Evolutionary conservation across 2,329 filamentous ascomycete genomes (phyloP), one percentile per base, ranked within the genome.

Genomic region (Escovopsis weberi): DNA sequence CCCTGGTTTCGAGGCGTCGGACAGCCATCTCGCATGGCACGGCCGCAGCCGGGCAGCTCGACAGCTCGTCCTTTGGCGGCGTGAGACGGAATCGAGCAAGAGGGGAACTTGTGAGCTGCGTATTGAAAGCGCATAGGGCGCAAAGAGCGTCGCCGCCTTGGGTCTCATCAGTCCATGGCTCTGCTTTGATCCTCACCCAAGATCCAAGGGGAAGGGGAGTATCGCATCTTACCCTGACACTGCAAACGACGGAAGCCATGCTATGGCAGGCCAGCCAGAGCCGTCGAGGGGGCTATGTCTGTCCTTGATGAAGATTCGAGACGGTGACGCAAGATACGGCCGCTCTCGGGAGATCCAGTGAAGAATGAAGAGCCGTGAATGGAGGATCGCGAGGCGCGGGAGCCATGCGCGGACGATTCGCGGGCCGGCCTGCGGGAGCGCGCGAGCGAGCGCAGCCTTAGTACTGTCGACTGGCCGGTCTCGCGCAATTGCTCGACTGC

Each of bases 81-180:
- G 23, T 6, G 28, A 32, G 7, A 45, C 30, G 1, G 42, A 35
- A 19, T 37, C 26, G 39, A 42, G 33, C 34, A 43, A 39, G 39
- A 43, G 37, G 42, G 50, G 26, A 37, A 45, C 12, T 40, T 39
- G 50, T 43, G 38, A 35, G 26, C 40, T 43, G 43, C 48, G 51
- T 26, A 55, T 44, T 41, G 47, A 43, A 42, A 53, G 42, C 23
- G 51, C 43, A 43, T 51, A 47, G 18, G 45, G 38, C 15, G 48
- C 35, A 28, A 50, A 49, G 36, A 39, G 39, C 23, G 44, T 43
- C 33, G 48, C 49, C 43, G 50, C 43, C 54, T 48, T 41, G 3
- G 18, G 4, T 41, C 30, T 28, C 19, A 4, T 18, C 12, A 4
- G 3, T 23, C 23, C 28, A 9, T 5, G 7, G 8, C 28, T 32